Conservation (phyloP, 768 basidiomycete species). For the Scleroderma bovista region DNA sequence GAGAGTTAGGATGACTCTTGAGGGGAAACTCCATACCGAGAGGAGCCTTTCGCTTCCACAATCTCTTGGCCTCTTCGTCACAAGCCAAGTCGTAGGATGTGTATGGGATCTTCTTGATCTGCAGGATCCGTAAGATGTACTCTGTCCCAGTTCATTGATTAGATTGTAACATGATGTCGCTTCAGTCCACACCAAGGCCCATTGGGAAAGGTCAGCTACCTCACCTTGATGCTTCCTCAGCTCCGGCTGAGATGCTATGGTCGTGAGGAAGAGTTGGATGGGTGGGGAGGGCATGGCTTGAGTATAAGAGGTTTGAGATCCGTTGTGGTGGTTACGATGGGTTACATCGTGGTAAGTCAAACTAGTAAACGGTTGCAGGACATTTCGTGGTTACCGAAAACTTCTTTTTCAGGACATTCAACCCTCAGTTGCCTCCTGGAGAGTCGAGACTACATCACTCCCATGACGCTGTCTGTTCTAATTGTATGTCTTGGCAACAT, state of each 20-base stretch:
- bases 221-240: constrained; percentile 76
- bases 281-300: constrained; percentile 73
- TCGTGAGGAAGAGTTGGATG: constrained; percentile 77
- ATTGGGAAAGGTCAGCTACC: constrained; percentile 3
- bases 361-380: background rate
- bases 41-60: constrained; percentile 83
- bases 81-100: constrained; percentile 81
- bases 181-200: too few relatives aligned
- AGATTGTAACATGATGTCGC: background rate
- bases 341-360: background rate
- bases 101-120: constrained; percentile 82
- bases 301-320: background rate
- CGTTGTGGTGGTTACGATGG: background rate
- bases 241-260: constrained; percentile 75
- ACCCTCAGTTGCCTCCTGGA: too few relatives aligned
- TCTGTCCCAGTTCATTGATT: constrained; percentile 37
- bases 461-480: constrained; percentile 49
- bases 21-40: constrained; percentile 34
- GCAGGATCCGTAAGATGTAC: constrained; percentile 74
- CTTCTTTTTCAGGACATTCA: constrained; percentile 3
- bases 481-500: constrained; percentile 82
- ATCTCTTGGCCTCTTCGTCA: constrained; percentile 69
- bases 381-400: background rate
- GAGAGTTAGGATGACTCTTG: background rate
- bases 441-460: too few relatives aligned